Evolutionary conservation across 169 alveolate genomes (phyloP), one percentile per base, ranked within the genome.

Genomic region (Condylostoma magnum): DNA sequence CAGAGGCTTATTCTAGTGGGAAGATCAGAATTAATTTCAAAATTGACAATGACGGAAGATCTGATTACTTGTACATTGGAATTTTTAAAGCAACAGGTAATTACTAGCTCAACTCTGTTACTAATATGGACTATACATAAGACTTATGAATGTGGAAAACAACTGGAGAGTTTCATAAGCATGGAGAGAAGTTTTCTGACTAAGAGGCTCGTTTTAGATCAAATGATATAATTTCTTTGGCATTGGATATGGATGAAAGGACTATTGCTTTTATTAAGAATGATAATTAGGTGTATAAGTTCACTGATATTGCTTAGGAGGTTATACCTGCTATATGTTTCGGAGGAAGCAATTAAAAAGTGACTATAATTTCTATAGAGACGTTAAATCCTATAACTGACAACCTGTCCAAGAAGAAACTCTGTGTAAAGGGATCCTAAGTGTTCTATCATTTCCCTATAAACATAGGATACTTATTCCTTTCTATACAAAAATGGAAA

Each of bases 101-200:
- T 31, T 66, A 66, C 44, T 10, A 50, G 30, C 75, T 66, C 25
- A 47, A 66, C 30, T 57, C 43, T 15, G 58, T 41, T 6, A 41
- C 36, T 44, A 66, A 66, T 30, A 25, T 36, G 15, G 75, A 66
- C 65, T 46, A 66, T 30, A 8, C 65, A 10, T 43, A 46, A 3
- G 75, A 66, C n/a, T 47, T 66, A 18, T 66, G 63, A 48, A 66
- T 63, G 18, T 66, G 75, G 75, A 66, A 66, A 66, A 66, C 58
- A 20, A 66, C 63, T 10, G 75, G 75, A 0, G 58, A 66, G 38
- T 66, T 66, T 20, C 75, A 66, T 30, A 43, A 22, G 2, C 33
- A 63, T 46, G 75, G 75, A 25, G 63, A 66, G 20, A 66, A 47
- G 38, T 28, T 28, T 0, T 8, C 58, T 20, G 31, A 27, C 38